Evolutionary conservation across 805 yeast genomes (phyloP), one percentile per base, ranked within the genome.

Genomic region (Helenozyma rhizophorensis): DNA sequence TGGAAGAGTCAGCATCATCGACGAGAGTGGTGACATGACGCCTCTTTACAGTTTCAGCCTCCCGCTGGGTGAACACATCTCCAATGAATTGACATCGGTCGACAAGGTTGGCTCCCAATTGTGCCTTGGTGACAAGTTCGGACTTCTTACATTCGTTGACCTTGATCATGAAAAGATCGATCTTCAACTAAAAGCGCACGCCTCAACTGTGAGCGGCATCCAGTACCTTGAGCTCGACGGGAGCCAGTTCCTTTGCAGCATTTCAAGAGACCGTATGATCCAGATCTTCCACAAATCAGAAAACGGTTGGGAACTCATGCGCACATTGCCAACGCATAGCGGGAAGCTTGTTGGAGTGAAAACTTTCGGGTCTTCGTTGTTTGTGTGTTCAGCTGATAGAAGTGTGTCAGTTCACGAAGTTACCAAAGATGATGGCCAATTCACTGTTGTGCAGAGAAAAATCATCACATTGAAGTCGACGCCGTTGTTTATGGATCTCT

Each of bases 201-300:
- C 74, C 15, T 72, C 77, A 6, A 54, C 72, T 9, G 53, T 76
- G 11, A 76, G 72, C 37, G 78, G 70, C 27, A 45, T 75, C 2
- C 34, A 52, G 1, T 57, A 51, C 31, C 70, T 72, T 34, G 47
- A 52, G 26, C 34, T 58, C 4, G 56, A 40, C 0, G 39, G 40
- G 0, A 16, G 22, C n/a, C 47, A 56, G 23, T 60, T 70, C 28
- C 46, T 71, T 4, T 65, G 67, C 13, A 68, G 76, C 24, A 70
- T 72, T 17, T 74, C 82, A 1, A 54, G 85, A 25, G 86, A 80
- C 48, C 49, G 86, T 32, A 80, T 78, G 64, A 68, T 80, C 19
- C 86, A 80, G 48, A 48, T 79, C 0, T 75, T 74, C 37, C 47
- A 50, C 10, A 57, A 53, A 28, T 14, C 34, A 3, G 42, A 32